phyloP scores from a whole-genome alignment of 176 grass and related monocot species.

The Juncus effusus region DNA sequence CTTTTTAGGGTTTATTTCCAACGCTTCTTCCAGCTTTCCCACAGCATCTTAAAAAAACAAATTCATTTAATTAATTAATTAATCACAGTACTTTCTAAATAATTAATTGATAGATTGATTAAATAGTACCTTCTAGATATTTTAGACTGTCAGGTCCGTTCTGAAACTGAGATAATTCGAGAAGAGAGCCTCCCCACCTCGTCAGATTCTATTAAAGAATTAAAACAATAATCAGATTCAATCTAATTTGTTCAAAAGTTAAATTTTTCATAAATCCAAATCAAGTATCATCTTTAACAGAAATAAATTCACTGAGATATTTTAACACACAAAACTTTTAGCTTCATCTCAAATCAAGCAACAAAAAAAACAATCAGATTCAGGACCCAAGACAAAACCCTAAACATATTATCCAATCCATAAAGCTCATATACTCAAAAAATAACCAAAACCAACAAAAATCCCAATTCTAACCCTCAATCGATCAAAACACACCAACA shows the following conservation, averaged over 20 bases:
- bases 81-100: no score
- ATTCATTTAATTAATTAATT: no score
- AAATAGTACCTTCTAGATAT: slow-evolving; percentile 30
- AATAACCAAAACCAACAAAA: not conserved
- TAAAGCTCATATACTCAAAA: not conserved
- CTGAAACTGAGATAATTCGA: slow-evolving; percentile 38
- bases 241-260: not conserved
- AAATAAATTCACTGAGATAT: not conserved
- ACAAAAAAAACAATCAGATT: not conserved
- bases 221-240: not conserved
- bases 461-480: not conserved
- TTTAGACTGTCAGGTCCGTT: slow-evolving; percentile 26
- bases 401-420: not conserved
- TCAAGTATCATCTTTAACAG: not conserved
- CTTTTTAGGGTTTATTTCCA: slow-evolving; percentile 39
- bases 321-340: not conserved
- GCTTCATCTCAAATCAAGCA: not conserved
- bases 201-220: slow-evolving; percentile 39
- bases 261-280: no score
- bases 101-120: not conserved
- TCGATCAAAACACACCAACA: not conserved
- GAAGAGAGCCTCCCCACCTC: slow-evolving; percentile 45
- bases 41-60: slow-evolving; percentile 28
- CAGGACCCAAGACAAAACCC: not conserved
- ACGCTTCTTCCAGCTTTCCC: slow-evolving; percentile 42